A percentile compares a stretch with the other conserved stretches of the same genome.
Conservation (phyloP, 192 early-diverging fungal genomes). For the Gorgonomyces haynaldii region DNA sequence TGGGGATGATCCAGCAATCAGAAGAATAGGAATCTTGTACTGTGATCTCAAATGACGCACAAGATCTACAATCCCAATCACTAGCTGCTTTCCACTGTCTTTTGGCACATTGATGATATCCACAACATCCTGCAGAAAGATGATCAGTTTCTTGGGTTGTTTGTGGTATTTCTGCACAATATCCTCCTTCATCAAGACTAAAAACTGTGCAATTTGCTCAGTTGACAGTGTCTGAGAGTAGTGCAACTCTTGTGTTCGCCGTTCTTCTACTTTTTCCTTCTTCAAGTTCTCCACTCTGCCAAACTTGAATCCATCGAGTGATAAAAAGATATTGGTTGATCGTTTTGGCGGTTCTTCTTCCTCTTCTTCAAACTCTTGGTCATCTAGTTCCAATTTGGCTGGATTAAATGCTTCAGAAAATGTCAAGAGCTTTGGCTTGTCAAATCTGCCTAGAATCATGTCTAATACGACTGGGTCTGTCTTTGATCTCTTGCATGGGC, state of each 20-base stretch:
- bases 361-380: too few relatives aligned
- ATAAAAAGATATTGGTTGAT: too few relatives aligned
- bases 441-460: background rate
- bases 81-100: constrained; percentile 13
- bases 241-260: background rate
- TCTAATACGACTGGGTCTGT: background rate
- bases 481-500: background rate
- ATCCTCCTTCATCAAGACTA: background rate
- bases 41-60: constrained; percentile 7
- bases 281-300: background rate
- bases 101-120: constrained; percentile 20
- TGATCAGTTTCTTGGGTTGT: background rate
- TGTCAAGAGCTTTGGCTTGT: background rate
- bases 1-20: constrained; percentile 23
- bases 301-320: too few relatives aligned
- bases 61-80: constrained; percentile 15
- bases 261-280: background rate
- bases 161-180: background rate
- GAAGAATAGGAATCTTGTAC: constrained; percentile 13
- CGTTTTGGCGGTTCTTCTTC: too few relatives aligned
- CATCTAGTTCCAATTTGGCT: too few relatives aligned
- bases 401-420: background rate
- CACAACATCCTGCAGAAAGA: constrained; percentile 13
- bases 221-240: background rate
- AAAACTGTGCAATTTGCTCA: background rate